Evolutionary conservation across 495 filamentous ascomycete genomes (phyloP), one percentile per base, ranked within the genome.

Genomic region (Amniculicola lignicola): DNA sequence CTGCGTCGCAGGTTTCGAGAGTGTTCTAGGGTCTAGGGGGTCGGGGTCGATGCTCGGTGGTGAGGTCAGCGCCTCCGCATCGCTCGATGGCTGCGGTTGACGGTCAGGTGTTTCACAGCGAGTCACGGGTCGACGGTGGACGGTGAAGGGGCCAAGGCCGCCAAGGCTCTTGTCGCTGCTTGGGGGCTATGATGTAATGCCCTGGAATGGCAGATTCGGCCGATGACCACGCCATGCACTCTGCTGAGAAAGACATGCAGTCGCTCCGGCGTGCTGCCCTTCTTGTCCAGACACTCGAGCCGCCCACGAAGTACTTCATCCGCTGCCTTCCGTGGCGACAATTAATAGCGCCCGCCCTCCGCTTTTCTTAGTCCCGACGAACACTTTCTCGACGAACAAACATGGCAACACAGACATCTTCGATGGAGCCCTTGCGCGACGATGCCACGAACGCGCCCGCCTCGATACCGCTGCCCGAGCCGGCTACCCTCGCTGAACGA

Each of bases 371-470:
- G 18, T 24, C 14, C 3, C 9, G 11, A 29, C 19, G 3, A 15
- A 5, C 12, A 14, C 11, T 31, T 7, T 37, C 37, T 21, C 10
- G 27, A 47, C 27, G 22, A 40, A n/a, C 35, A 4, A 16, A 25
- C 16, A 52, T 43, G 40, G 22, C 55, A 21, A 41, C 35, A 9
- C 11, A 31, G 3, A 57, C 54, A 7, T 22, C 56, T 7, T 60
- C 57, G 46, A 60, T 27, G 3, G 57, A 60, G 50, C 57, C 57
- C 37, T 43, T 60, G 43, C 1, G 57, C 10, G 29, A 33, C 9
- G 29, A 33, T 33, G 29, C 29, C 29, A n/a, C 29, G 29, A 33
- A n/a, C 29, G 29, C 7, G 16, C 16, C 40, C 11, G 35, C 42
- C 3, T 41, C 48, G 36, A 27, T 48, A 10, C 25, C 33, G 10